Base-by-base conservation (phyloP, 2,329 filamentous ascomycete genomes). In the Penicillium hesseltinei region DNA sequence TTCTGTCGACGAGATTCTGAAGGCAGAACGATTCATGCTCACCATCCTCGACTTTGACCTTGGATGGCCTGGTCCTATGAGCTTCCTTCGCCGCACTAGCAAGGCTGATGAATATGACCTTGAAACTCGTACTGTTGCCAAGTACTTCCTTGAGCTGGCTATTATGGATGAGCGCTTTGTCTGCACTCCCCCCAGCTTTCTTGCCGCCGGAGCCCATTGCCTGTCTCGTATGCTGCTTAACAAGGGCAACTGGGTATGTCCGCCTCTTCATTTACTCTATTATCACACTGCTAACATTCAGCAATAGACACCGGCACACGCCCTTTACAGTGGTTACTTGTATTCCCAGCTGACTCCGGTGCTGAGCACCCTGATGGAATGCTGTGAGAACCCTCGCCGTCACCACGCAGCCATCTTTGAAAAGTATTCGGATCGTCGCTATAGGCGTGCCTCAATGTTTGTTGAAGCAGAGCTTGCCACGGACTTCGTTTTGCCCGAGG, bases 101-200 rank as follows among this genome's bases (percentile, higher is more conserved):
- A 97, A 97, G 80, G 94, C 94, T 15, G 94, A 99, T 72, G 92
- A 97, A 71, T 99, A 97, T 71, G 92, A 99, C 71, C 81, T 96
- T 46, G 93, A 99, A 77, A 97, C 93, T 11, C 86, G 94, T 38
- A 97, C 94, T 5, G 80, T 99, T 54, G 92, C 94, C 67, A 99
- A 99, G 78, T 99, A 99, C 78, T 97, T 99, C 76, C 82, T 99
- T 27, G 94, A 99, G 74, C 84, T 97, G 54, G 95, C 92, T 38
- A 88, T 97, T 73, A 97, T 97, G 92, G 94, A 99, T 71, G 92
- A 97, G 80, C 89, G 93, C 21, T 97, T 99, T 70, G 91, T 99
- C 36, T 91, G 90, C 27, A 91, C 89, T 66, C 89, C 91, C 33
- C 90, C 93, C 2, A 97, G 92, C 81, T 97, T 91, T 73, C 79